Conservation (phyloP, 805 yeast species). For the Suhomyces kilbournensis region DNA sequence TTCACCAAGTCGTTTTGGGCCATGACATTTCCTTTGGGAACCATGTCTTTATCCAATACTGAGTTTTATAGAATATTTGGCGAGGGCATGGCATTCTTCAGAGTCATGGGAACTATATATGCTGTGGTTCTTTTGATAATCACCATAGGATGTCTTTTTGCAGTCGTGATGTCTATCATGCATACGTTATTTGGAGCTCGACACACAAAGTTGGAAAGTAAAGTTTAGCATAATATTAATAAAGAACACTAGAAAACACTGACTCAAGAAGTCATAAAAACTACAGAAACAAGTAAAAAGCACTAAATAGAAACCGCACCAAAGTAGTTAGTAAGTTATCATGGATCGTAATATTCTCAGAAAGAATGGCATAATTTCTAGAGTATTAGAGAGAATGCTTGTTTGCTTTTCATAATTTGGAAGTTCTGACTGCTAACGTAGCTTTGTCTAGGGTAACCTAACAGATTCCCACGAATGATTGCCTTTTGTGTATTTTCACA, state of each 20-base stretch:
- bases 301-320: too few relatives aligned
- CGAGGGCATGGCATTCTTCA: conserved; percentile 51
- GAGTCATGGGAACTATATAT: conserved; percentile 61
- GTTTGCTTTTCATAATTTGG: too few relatives aligned
- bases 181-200: conserved; percentile 7
- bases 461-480: too few relatives aligned
- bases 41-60: conserved; percentile 55
- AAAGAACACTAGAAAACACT: too few relatives aligned
- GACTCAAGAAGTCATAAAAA: too few relatives aligned
- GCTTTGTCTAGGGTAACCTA: too few relatives aligned
- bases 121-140: conserved; percentile 50
- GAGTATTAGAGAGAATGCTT: too few relatives aligned
- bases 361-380: too few relatives aligned
- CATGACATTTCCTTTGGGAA: conserved; percentile 87
- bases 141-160: conserved; percentile 32
- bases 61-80: conserved; percentile 38
- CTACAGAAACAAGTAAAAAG: too few relatives aligned
- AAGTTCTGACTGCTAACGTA: too few relatives aligned
- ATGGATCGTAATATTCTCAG: too few relatives aligned
- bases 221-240: neutral
- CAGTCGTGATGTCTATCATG: conserved; percentile 14
- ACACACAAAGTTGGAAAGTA: neutral
- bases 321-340: too few relatives aligned
- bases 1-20: conserved; percentile 56
- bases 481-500: neutral